Evolutionary conservation across 75 land plant species (phyloP).

Genomic region (Pinus albicaulis): DNA sequence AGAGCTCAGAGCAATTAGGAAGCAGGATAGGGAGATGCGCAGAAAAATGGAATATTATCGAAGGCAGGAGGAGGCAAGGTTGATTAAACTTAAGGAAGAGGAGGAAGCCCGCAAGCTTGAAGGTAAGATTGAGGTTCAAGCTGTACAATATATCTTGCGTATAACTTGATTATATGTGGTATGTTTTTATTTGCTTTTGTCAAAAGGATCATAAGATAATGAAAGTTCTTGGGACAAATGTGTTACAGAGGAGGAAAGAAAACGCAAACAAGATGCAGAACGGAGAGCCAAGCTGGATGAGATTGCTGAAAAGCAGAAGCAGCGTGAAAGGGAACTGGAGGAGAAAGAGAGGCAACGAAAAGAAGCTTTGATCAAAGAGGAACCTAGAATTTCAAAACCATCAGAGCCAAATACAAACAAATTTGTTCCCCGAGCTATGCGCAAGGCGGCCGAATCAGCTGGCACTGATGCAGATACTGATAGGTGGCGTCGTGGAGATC

Average conservation of each 20-base stretch:
- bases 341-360: conserved; percentile 63
- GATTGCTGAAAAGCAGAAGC: conserved; percentile 90
- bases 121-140: conserved; percentile 42
- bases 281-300: conserved; percentile 86
- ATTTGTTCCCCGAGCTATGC: conserved; percentile 32
- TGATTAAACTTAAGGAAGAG: conserved; percentile 70
- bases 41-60: conserved; percentile 71
- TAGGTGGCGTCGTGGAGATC: conserved; percentile 1
- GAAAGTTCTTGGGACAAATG: neutral
- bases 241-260: conserved; percentile 82
- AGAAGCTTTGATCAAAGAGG: conserved; percentile 30
- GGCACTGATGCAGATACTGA: conserved; percentile 1
- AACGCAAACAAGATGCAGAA: conserved; percentile 82
- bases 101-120: conserved; percentile 88
- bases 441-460: conserved; percentile 21
- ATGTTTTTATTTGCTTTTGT: neutral
- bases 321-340: conserved; percentile 73
- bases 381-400: neutral
- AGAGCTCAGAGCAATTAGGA: conserved; percentile 28
- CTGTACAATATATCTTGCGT: neutral
- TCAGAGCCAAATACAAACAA: conserved; percentile 33
- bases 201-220: neutral
- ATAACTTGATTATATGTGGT: neutral
- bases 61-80: conserved; percentile 67
- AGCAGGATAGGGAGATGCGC: conserved; percentile 56